Base-by-base conservation (phyloP, 306 rosid species). In the Lablab purpureus region DNA sequence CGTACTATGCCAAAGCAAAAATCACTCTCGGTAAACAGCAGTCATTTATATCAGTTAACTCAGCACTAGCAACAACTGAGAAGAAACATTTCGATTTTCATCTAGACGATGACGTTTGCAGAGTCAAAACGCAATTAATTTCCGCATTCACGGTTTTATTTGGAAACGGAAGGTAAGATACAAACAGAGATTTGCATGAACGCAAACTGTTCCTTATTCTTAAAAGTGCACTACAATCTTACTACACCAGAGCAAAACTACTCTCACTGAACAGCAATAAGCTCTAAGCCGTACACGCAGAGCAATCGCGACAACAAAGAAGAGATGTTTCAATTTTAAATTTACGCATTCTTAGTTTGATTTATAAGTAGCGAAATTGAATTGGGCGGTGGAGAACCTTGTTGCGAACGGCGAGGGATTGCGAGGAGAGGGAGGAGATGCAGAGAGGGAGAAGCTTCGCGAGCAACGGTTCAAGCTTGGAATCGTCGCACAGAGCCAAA, bases 401-500 rank as follows among this genome's bases (percentile, higher is more conserved):
- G 88, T 85, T 92, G 47, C 95, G 93, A 81, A 95, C 97, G 8
- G 90, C 60, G 64, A 74, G 13, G 58, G 99, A 84, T 63, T 67
- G 82, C 50, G 90, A 84, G 28, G 99, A 89, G 55, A 95, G 97
- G 3, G 97, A 92, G 49, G 95, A 92, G 79, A 95, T 90, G 49
- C 91, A 81, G 76, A 84, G 70, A 6, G 99, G 99, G 56, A 95
- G 98, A 36, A 95, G 92, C 88, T 90, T 91, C 69, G 87, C 82
- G 75, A 95, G 99, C 64, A 95, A 76, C 45, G 87, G 69, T 47
- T 95, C 90, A 75, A 95, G 97, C 18, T 92, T 91, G 82, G 97
- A 87, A 84, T 95, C 99, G 41, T 92, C 97, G 80, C 95, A 95
- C 60, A 95, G 90, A 82, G 99, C 99, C 71, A 95, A 85, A 21